Evolutionary conservation across 345 rosid genomes (phyloP).

Genomic region (Corymbia maculata): DNA sequence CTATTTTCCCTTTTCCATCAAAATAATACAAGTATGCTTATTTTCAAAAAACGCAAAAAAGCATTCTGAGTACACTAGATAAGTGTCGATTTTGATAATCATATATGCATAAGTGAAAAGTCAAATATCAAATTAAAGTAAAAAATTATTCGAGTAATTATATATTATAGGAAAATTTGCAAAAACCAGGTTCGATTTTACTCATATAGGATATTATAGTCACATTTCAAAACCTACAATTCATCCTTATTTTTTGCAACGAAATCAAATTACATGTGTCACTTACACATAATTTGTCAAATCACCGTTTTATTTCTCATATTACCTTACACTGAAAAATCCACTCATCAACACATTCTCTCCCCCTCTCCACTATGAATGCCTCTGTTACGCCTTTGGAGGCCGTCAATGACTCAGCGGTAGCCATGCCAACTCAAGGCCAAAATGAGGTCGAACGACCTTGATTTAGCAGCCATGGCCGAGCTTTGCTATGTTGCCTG

Average conservation of each 20-base stretch:
- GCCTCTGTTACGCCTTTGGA: background rate
- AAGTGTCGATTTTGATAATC: background rate
- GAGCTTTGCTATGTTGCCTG: background rate
- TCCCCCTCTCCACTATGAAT: background rate
- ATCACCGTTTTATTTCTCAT: background rate
- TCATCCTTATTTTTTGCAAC: background rate
- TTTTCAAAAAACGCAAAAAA: background rate
- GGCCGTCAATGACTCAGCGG: background rate
- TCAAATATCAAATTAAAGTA: background rate
- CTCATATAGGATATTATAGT: background rate
- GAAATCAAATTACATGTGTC: background rate
- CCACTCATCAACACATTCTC: background rate
- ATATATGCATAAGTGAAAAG: background rate
- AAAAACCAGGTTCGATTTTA: background rate
- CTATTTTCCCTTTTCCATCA: background rate
- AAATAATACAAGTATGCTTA: background rate
- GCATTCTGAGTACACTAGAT: background rate
- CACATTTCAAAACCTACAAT: background rate
- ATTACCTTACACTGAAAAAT: background rate
- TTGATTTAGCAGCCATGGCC: background rate
- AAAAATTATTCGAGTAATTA: background rate
- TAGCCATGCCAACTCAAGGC: background rate
- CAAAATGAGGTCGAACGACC: background rate
- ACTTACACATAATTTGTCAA: background rate
- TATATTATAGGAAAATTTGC: background rate